Base-by-base conservation (phyloP, 1,284 basidiomycete species). In the Mycocalia duriaeana region DNA sequence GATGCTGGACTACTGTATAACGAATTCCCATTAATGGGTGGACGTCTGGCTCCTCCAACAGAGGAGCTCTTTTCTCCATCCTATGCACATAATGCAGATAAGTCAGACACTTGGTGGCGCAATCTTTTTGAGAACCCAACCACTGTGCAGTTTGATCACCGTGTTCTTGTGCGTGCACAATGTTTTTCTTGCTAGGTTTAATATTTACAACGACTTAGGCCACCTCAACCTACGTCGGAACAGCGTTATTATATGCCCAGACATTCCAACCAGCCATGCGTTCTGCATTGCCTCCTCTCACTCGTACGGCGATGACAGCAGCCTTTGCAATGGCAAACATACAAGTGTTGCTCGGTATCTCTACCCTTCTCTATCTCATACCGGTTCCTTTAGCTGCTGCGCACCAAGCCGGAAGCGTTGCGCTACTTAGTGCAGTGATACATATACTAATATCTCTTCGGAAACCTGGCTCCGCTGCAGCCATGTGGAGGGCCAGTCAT, bases 21-120 rank as follows among this genome's bases (percentile, higher is more conserved):
- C 64, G 95, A 98, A 64, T 99, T 97, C 72, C 96, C 96, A 0
- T 72, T 87, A 4, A 99, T 99, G 96, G 96, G 94, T 36, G 92
- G 89, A 7, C 79, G 84, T 6, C 65, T 97, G 24, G 79, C 82
- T 3, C 96, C 96, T 3, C 93, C 94, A 0, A 59, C 73, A 9
- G 79, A 87, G 25, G 96, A 99, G 65, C 77, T 99, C 19, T 81
- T 96, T 61, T 82, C 89, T 34, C 63, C 75, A 19, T 73, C 73
- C n/a, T 96, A 92, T 65, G 80, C 85, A 8, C 81, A 82, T 66
- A 76, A 62, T 31, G 57, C 66, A 0, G 88, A 91, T 61, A 72
- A 77, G 53, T 81, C 79, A 4, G 91, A 94, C 60, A 61, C 81
- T 13, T 94, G 88, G 83, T 91, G 92, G 88, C 76, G 94, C 49